Base-by-base conservation (phyloP, 805 yeast genomes). In the Cyberlindnera amylophila region DNA sequence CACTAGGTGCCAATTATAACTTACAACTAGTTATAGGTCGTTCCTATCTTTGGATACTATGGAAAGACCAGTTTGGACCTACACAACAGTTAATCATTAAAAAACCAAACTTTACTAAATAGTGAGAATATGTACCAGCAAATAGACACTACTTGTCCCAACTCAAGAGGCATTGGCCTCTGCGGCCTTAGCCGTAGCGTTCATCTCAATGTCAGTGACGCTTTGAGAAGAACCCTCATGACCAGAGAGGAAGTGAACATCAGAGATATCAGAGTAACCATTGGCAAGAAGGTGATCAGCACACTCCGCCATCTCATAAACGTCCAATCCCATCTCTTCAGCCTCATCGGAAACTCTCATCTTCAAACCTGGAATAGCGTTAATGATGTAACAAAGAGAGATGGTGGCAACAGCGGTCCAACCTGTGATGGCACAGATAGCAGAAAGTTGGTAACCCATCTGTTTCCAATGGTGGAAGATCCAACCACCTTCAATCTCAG, bases 401-500 rank as follows among this genome's bases (percentile, higher is more conserved):
- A 65, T 55, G 0, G 79, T 72, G 41, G 67, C 65, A 16, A 63
- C 64, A 21, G 61, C 58, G 11, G 78, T 66, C 80, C 80, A 75
- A 2, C 63, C 66, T 4, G 61, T 51, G 42, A 65, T 67, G 0
- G 74, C 51, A 27, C 54, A 50, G 10, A 51, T 42, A 33, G 70
- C 74, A 63, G 89, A 96, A 39, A 91, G 63, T 66, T 91, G 99
- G 53, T 84, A 85, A 67, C 90, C 90, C 68, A 93, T 72, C 63
- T 90, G 97, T 54, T 81, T 82, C 82, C 86, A 91, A 68, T 91
- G 86, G 57, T 86, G 95, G 58, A 82, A 77, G 42, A 91, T 64
- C 96, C 97, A 91, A 23, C 98, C 99, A 50, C 98, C 98, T 11
- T 66, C 76, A 57, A 86, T 95, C 40, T 72, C 84, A 5, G 95